Percentiles rank a stretch among this genome's conserved stretches.
Conservation (phyloP, 2,329 filamentous ascomycete species). For the Xylariaceae sp. region DNA sequence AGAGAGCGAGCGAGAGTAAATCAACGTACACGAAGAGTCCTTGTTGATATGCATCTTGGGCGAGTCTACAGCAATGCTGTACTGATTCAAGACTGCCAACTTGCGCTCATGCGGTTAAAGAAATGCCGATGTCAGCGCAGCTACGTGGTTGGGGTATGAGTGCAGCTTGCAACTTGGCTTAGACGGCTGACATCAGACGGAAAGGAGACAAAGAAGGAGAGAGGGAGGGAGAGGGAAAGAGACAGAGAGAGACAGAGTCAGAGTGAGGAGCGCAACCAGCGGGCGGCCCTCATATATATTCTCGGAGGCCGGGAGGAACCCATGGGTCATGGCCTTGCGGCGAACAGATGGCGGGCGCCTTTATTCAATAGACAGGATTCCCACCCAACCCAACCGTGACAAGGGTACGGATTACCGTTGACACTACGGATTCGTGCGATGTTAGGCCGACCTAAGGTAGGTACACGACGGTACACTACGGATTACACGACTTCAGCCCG, state of each 20-base stretch:
- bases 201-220: neutral
- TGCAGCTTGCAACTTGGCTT: neutral
- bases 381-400: too few species aligned
- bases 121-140: neutral
- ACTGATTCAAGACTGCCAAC: neutral
- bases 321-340: neutral
- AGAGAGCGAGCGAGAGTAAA: neutral
- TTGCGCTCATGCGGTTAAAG: neutral
- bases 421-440: too few species aligned
- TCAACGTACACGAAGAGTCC: neutral
- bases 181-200: neutral
- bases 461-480: too few species aligned
- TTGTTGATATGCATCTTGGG: constrained; percentile 2
- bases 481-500: too few species aligned
- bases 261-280: neutral
- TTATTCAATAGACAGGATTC: neutral
- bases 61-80: neutral
- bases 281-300: neutral
- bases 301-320: neutral
- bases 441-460: too few species aligned
- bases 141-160: neutral
- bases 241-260: neutral
- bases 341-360: neutral
- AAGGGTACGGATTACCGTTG: too few species aligned
- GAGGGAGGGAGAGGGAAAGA: neutral